Evolutionary conservation across 202 grass and related monocot species (phyloP), one percentile per base, ranked within the genome.

Genomic region (Brachypodium distachyon): DNA sequence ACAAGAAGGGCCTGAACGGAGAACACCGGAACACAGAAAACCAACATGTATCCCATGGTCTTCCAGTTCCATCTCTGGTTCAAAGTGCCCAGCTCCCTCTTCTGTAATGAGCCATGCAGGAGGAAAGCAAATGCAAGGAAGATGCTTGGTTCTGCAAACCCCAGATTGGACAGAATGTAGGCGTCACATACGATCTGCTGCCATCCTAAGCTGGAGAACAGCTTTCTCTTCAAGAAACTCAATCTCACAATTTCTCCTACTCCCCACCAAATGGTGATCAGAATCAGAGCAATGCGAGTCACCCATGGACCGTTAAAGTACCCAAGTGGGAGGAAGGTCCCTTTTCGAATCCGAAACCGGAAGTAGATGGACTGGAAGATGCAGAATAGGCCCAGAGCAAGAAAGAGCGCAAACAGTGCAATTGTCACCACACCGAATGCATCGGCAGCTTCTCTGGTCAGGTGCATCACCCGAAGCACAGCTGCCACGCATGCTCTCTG

Each of bases 271-370:
- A 98, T 79, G 59, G 89, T 85, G 65, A 98, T 85, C 63, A 98
- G 60, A 70, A 89, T 94, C 61, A 98, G 87, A 38, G 72, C 77
- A 84, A 98, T 90, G 62, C 95, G 91, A 65, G 80, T 90, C 25
- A 88, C 22, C 95, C 95, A 98, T 14, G 95, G 95, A 10, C 95
- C 95, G 42, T 98, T 94, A 88, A 97, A 97, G 69, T 92, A 98
- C 3, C 87, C 87, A 22, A 98, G 91, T 1, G 85, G 82, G 61
- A 82, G 77, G 54, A 89, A 84, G 34, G 79, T 53, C 49, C 70
- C 78, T 83, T 25, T 83, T 28, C 22, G 78, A 48, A 92, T 91
- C 75, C 74, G 74, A 84, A 89, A 72, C 64, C 69, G 77, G 86
- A 93, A 87, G 77, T 78, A 84, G 68, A 87, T 25, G 13, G 66